Evolutionary conservation across 306 rosid species (phyloP), one percentile per base, ranked within the genome.

Genomic region (Myrica gale): DNA sequence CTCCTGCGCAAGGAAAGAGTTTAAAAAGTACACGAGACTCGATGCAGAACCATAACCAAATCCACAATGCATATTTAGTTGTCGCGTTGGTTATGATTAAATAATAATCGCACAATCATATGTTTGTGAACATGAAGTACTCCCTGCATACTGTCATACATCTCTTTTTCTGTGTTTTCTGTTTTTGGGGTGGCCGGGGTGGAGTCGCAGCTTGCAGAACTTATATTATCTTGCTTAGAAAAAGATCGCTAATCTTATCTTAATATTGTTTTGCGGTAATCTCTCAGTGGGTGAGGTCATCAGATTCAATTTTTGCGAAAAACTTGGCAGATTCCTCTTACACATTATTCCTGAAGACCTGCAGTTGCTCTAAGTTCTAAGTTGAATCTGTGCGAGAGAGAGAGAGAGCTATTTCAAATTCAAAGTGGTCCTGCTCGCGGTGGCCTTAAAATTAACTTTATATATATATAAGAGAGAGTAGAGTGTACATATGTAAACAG

Each of bases 311-410:
- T 87, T 85, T 87, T 85, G 85, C 73, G 82, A 85, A 84, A 86
- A 86, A 83, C 91, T 79, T 88, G 84, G 92, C 88, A 86, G 92
- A 89, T 88, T 89, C 93, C 87, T 70, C 82, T 85, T 72, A 42
- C 77, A 86, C 84, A 87, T 86, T 90, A 90, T 89, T 82, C 92
- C 92, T 84, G 90, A 83, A 87, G 81, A 62, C 86, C 82, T 76
- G 74, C 78, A 83, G 80, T 51, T 79, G 75, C 88, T 85, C 87
- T 74, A 75, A 75, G 77, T 82, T 86, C 84, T 81, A 78, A 79
- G 79, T 74, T 82, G 85, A 81, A 79, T 77, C 62, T 72, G 17
- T 72, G 76, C 37, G 78, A 78, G 66, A 53, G 69, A 60, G 43
- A 77, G 82, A 74, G 15, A 55, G 48, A 45, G n/a, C n/a, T n/a